These are phyloP conservation scores for Sporisorium graminicola DNA, from an alignment of 1,284 basidiomycete species.

Conservation along the genomic window DNA sequence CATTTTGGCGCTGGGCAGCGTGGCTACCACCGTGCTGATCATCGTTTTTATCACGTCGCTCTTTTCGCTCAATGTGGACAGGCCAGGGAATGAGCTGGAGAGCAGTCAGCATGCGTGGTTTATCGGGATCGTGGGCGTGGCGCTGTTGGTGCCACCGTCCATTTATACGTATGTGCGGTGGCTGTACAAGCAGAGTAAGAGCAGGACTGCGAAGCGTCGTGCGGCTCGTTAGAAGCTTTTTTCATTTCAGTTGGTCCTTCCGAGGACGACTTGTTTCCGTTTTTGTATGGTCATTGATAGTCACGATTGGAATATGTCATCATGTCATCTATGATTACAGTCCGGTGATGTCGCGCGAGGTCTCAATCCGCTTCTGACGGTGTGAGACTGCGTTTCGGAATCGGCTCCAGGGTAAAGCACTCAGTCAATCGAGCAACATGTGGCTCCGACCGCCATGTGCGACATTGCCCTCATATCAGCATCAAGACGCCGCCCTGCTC, in stretches of 20 bases:
- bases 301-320: background rate
- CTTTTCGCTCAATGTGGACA: constrained; percentile 73
- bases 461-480: too few relatives aligned
- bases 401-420: too few relatives aligned
- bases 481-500: too few relatives aligned
- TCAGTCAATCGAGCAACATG: too few relatives aligned
- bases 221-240: constrained; percentile 20
- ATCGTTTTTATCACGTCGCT: constrained; percentile 55
- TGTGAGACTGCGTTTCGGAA: too few relatives aligned
- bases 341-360: too few relatives aligned
- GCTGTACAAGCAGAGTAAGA: constrained; percentile 26
- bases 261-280: background rate
- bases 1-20: constrained; percentile 73
- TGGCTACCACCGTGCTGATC: constrained; percentile 78
- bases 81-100: constrained; percentile 71
- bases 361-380: too few relatives aligned
- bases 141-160: constrained; percentile 1
- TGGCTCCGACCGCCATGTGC: too few relatives aligned
- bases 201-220: constrained; percentile 11
- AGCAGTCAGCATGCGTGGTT: constrained; percentile 24
- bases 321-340: background rate
- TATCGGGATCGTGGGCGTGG: constrained; percentile 15
- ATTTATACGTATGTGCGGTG: constrained; percentile 16
- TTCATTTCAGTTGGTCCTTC: background rate
- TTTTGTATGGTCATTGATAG: background rate